A percentile compares a stretch with the other conserved stretches of the same genome.
Conservation (phyloP, 2,329 filamentous ascomycete species). For the Trichoderma sp. region DNA sequence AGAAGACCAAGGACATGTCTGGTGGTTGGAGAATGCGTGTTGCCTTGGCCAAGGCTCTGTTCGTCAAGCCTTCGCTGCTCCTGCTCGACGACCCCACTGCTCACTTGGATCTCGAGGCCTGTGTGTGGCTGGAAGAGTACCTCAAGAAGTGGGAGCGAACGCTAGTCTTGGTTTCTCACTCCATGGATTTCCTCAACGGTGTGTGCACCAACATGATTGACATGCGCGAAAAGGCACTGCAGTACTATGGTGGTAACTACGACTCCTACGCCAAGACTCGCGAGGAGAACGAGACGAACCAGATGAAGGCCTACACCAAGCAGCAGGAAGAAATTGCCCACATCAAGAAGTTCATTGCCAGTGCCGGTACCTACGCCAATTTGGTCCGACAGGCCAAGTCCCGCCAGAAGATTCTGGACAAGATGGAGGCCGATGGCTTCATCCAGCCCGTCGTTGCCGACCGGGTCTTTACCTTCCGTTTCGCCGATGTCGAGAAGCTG, state of each 20-base stretch:
- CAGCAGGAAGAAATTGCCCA: conserved; percentile 98
- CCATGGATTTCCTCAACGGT: conserved; percentile 98
- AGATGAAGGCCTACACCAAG: conserved; percentile 98
- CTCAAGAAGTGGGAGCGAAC: conserved; percentile 99
- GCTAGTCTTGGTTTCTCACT: conserved; percentile 93
- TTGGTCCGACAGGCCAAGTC: conserved; percentile 98
- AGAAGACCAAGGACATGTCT: conserved; percentile 99
- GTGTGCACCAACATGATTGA: conserved; percentile 99
- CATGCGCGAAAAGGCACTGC: conserved; percentile 83
- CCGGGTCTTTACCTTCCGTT: conserved; percentile 93
- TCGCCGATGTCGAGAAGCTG: conserved; percentile 98
- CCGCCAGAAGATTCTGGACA: conserved; percentile 98
- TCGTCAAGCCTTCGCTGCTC: conserved; percentile 94
- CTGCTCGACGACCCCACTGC: conserved; percentile 97
- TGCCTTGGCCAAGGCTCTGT: conserved; percentile 92
- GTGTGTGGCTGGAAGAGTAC: conserved; percentile 99
- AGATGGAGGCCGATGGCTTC: conserved; percentile 99
- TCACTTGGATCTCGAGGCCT: conserved; percentile 98
- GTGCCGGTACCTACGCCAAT: conserved; percentile 99
- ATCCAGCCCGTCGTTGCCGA: conserved; percentile 87
- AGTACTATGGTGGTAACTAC: conserved; percentile 99
- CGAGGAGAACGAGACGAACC: conserved; percentile 91
- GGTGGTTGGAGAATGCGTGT: conserved; percentile 99
- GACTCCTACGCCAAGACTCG: conserved; percentile 96
- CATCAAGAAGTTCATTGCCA: conserved; percentile 99